phyloP scores from a whole-genome alignment of 192 early-diverging fungal species.

The Gryganskiella cystojenkinii region DNA sequence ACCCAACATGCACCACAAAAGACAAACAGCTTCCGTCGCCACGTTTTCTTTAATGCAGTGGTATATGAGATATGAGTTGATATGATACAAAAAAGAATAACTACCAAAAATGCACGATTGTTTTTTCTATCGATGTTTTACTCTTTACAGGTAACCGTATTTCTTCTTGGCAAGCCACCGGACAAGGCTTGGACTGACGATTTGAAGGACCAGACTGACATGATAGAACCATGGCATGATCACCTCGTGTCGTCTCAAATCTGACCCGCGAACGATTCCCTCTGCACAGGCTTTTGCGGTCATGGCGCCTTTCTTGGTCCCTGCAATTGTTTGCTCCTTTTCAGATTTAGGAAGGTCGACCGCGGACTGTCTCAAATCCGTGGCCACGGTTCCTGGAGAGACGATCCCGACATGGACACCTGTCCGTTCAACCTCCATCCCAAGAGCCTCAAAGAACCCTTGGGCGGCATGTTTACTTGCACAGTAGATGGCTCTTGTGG shows the following conservation, averaged over 20 bases:
- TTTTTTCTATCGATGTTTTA: too few relatives aligned
- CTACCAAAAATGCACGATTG: too few relatives aligned
- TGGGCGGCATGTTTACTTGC: slow-evolving; percentile 84
- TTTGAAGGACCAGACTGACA: slow-evolving; percentile 56
- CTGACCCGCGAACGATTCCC: slow-evolving; percentile 70
- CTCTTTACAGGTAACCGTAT: slow-evolving; percentile 66
- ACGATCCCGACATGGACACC: slow-evolving; percentile 74
- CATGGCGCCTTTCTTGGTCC: slow-evolving; percentile 71
- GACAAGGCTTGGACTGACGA: slow-evolving; percentile 68
- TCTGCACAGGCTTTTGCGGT: slow-evolving; percentile 67
- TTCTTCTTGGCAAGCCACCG: slow-evolving; percentile 77
- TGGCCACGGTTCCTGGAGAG: slow-evolving; percentile 82
- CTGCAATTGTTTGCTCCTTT: slow-evolving; percentile 22
- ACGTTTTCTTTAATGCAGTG: too few relatives aligned
- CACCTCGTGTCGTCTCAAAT: slow-evolving; percentile 63
- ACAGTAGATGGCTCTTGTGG: slow-evolving; percentile 82
- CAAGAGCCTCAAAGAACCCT: slow-evolving; percentile 84
- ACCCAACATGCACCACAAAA: too few relatives aligned
- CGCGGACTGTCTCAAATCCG: slow-evolving; percentile 73
- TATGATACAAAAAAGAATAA: too few relatives aligned
- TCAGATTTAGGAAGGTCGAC: slow-evolving; percentile 62
- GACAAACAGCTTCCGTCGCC: too few relatives aligned
- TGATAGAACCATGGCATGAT: slow-evolving; percentile 73
- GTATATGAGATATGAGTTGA: too few relatives aligned
- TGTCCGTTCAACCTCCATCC: slow-evolving; percentile 75